Evolutionary conservation across 768 basidiomycete species (phyloP).

Genomic region (Suillus sp.): DNA sequence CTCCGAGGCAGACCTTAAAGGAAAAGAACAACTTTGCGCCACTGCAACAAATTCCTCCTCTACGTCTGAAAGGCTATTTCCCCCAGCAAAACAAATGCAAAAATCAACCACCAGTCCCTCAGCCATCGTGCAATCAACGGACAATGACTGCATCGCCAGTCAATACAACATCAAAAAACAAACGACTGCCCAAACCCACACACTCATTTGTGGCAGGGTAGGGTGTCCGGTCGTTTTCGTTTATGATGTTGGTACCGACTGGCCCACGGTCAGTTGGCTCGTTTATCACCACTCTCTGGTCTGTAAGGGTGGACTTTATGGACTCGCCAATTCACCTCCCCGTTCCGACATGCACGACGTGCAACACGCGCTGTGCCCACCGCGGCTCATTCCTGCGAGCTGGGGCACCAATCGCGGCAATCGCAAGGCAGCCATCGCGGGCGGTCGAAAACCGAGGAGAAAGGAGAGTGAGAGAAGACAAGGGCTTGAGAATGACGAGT

Average conservation of each 20-base stretch:
- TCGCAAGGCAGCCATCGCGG: neutral
- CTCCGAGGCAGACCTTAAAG: no score
- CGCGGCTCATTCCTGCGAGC: no score
- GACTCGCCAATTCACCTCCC: neutral
- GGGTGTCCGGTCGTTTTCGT: constrained; percentile 25
- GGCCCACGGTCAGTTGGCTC: constrained; percentile 29
- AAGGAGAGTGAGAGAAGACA: constrained; percentile 30
- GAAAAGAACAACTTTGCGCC: no score
- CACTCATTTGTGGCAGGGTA: constrained; percentile 20
- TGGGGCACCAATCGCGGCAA: neutral
- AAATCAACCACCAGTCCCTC: neutral
- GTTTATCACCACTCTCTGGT: constrained; percentile 27
- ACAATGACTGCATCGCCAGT: constrained; percentile 12
- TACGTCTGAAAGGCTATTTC: neutral
- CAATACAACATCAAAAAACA: neutral
- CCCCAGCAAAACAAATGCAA: neutral
- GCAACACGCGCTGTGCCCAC: no score
- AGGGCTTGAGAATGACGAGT: constrained; percentile 34
- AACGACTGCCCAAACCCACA: neutral
- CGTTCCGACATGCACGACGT: neutral
- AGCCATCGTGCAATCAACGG: constrained; percentile 4
- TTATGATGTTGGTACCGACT: constrained; percentile 27
- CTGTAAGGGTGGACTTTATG: constrained; percentile 16
- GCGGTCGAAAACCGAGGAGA: constrained; percentile 27
- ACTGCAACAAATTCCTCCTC: neutral